Base-by-base conservation (phyloP, 805 yeast species). In the Saturnispora serradocipensis region DNA sequence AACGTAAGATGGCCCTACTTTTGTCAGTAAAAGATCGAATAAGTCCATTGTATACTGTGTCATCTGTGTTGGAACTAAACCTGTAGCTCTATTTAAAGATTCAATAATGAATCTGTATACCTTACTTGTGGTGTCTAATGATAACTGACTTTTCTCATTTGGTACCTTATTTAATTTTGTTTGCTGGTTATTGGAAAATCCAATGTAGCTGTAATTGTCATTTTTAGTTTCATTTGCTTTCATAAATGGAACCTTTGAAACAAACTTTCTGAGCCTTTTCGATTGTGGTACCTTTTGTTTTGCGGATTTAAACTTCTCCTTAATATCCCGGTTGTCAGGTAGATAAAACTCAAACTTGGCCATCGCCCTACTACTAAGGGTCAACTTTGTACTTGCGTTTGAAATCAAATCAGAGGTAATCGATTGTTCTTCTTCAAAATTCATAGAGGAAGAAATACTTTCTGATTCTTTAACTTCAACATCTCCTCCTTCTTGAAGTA, bases 61-160 rank as follows among this genome's bases (percentile, higher is more conserved):
- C 2, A 86, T 72, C 53, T 76, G 80, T 27, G 70, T 69, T 1
- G 91, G 87, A 0, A 82, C 74, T 38, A 88, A 70, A 62, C 88
- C 96, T 59, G 87, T 74, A 3, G 84, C 72, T 61, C 97, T 73
- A 2, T 90, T 84, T 4, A 88, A 72, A 1, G 90, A 76, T 66
- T 89, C 97, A 35, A 88, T 84, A 7, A 83, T 76, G 16, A 86
- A 77, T 57, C 81, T 82, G 40, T 88, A 69, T 52, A 87, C 76
- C 3, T 73, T 69, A 56, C 87, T 90, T 2, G 86, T 81, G 25
- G 72, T 68, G 15, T 67, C 59, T 6, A 83, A 62, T 30, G 73
- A 71, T 44, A 76, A 56, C 15, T 56, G 18, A 20, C 36, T 30
- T 28, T 52, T 55, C 4, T 49, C 53, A 24, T 53, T 55, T 25